phyloP scores from a whole-genome alignment of 108 stramenopile species.

The Nannochloropsis salina region DNA sequence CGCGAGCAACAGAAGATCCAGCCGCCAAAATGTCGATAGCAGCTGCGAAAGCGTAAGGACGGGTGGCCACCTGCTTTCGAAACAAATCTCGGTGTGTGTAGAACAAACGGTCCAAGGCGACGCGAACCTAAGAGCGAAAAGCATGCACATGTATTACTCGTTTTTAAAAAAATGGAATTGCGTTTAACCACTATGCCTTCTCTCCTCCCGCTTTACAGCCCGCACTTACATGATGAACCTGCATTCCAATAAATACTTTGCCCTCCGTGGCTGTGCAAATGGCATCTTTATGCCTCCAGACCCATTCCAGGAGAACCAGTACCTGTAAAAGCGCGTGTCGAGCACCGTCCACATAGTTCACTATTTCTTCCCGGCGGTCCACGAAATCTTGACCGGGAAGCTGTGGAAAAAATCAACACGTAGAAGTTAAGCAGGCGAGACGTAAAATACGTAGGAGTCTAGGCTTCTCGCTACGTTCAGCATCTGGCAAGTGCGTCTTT shows the following conservation, averaged over 20 bases:
- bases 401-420: not conserved
- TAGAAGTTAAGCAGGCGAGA: not conserved
- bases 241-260: not conserved
- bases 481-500: not conserved
- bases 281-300: not conserved
- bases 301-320: not conserved
- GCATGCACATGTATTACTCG: too few species aligned
- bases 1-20: not conserved
- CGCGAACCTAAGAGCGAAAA: not conserved
- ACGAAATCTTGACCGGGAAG: slow-evolving; percentile 5
- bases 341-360: not conserved
- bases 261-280: not conserved
- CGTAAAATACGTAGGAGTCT: not conserved
- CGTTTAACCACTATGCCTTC: not conserved
- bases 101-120: not conserved
- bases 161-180: too few species aligned
- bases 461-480: not conserved
- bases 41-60: not conserved
- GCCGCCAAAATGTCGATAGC: slow-evolving; percentile 10
- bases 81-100: not conserved
- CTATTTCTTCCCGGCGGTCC: slow-evolving; percentile 3
- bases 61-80: not conserved
- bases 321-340: not conserved
- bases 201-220: not conserved
- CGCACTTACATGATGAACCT: not conserved